Base-by-base conservation (phyloP, 306 rosid genomes). In the Sphenostylis stenocarpa region DNA sequence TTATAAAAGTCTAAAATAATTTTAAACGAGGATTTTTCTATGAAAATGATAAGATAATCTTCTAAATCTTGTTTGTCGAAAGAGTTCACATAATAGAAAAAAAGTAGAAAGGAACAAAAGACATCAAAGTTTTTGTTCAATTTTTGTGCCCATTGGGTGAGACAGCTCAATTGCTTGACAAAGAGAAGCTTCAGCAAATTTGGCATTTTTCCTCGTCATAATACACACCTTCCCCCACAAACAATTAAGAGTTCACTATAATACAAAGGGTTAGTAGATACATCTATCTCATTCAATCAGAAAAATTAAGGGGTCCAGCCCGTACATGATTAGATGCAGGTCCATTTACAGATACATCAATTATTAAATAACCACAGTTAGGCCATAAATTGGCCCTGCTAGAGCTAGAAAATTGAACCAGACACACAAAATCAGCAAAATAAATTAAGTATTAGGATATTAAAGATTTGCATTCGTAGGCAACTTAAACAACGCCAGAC, bases 261-360 rank as follows among this genome's bases (percentile, higher is more conserved):
- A 36, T 45, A 70, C 77, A 78, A 70, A 58, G n/a, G 16, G 21
- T 69, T 57, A 58, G 44, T 49, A 20, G 60, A 78, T 71, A 43
- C 67, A 79, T 60, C 21, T 36, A 17, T 51, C 78, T 61, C 41
- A 49, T 62, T 79, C 56, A 63, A 49, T 72, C 47, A 79, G 17
- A 49, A 70, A 38, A 58, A 3, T 3, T 4, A 17, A 12, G 36
- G 82, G 73, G 41, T 70, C 83, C 83, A 79, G 29, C 1, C 3
- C 49, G 26, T 49, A 14, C 65, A 44, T 56, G 70, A 44, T 76
- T 75, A 75, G 72, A 69, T 29, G 28, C 45, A 69, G n/a, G 62
- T 62, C 85, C 51, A 61, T 36, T 7, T 38, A 48, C 33, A 48
- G 33, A 58, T 58, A 67, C 60, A 76, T 49, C 29, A 61, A 19